Evolutionary conservation across 371 early-diverging fungal species (phyloP), one percentile per base, ranked within the genome.

Genomic region (Lichtheimia ramosa): DNA sequence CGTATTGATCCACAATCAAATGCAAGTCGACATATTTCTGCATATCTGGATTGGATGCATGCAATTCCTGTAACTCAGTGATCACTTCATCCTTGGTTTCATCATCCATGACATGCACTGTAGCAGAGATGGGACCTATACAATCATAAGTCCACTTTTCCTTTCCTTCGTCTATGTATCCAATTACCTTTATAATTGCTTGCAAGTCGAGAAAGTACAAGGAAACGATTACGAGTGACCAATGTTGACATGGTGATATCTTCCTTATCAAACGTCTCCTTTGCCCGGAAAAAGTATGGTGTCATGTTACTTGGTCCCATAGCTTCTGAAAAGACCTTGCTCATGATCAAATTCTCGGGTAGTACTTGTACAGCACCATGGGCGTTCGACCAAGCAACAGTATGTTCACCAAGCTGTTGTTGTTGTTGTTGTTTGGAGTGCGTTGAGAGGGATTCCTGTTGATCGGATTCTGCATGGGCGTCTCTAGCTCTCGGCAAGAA

Each of bases 271-370:
- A 83, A 77, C 25, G 61, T 46, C 16, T 69, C 64, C 28, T 73
- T 66, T 3, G 86, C 83, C 52, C 70, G 70, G 59, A 73, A 83
- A 59, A 81, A 86, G 52, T 83, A 85, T 7, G 88, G 86, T 25
- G 81, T 83, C 50, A 86, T 73, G 42, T 84, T 75, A 43, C 83
- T 81, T 12, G 88, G 88, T 13, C 83, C 81, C 83, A 88, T 82
- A 2, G 86, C 75, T 43, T 83, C 83, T 24, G 83, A 74, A 62
- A 82, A 88, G 2, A 84, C 73, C 61, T 87, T 87, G 53, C 77
- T 77, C 62, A 85, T 63, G 41, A 83, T 69, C 53, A 82, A 80
- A 23, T 79, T 74, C 52, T 84, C 84, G 2, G 77, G 57, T 46
- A 71, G 69, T 5, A 64, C 42, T 39, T 67, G 66, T 12, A 51